Base-by-base conservation (phyloP, 176 grass and related monocot species). In the Aegilops umbellulata region DNA sequence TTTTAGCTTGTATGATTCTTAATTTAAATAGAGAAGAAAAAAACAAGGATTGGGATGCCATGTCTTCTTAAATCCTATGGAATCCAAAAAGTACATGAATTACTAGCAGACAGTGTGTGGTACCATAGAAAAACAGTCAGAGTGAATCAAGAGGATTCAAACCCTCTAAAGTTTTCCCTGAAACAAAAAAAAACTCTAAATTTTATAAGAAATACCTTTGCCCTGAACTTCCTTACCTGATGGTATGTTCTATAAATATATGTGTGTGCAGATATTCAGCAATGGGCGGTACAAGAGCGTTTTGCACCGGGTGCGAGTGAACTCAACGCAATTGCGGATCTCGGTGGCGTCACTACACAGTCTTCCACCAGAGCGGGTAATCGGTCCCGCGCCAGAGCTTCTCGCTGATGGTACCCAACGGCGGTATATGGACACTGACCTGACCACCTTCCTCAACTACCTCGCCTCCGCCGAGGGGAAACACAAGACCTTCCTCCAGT, bases 281-380 rank as follows among this genome's bases (percentile, higher is more conserved):
- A 98, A 98, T 2, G 96, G 96, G 10, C 71, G 79, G 64, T 98
- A 98, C 79, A 92, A 77, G 86, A 98, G 96, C 79, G 90, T 94
- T 55, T 34, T 98, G 16, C 96, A 98, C 32, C 91, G 96, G 2
- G 96, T 95, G 53, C 62, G 88, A 4, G 96, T 98, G 0, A 94
- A 98, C 90, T 79, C 90, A 1, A 66, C 66, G 6, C 80, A 49
- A 68, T 76, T 69, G 5, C 88, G 96, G 5, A 87, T 95, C 80
- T 98, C 96, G 4, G 81, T 98, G 5, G 96, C 96, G 4, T 98
- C 96, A 5, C 80, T 98, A 8, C 96, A 98, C 65, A 98, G 91
- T 78, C 71, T 98, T 38, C 81, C 91, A 47, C 4, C 81, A 24
- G 86, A 93, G 15, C 74, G 85, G 25, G 70, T 86, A 25, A 65